Evolutionary conservation across 2,329 filamentous ascomycete genomes (phyloP).

Genomic region (Penicillium polonicum): DNA sequence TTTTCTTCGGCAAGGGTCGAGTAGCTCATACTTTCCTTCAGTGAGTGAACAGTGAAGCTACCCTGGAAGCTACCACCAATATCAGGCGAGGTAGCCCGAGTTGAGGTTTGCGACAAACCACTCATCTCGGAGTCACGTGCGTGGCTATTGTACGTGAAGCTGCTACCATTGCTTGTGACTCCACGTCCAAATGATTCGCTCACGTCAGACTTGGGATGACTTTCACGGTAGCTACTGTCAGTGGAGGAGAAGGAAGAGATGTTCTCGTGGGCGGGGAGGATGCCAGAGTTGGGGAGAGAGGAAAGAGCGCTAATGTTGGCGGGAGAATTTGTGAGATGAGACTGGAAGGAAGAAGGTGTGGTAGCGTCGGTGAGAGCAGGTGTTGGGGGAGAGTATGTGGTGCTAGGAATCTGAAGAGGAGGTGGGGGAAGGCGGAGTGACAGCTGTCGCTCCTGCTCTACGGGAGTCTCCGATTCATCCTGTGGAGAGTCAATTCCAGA

Average conservation of each 20-base stretch:
- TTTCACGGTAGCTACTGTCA: slow-evolving; percentile 38
- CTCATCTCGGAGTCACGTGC: slow-evolving; percentile 76
- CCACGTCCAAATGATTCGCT: slow-evolving; percentile 58
- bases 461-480: slow-evolving; percentile 17
- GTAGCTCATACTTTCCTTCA: slow-evolving; percentile 67
- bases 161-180: slow-evolving; percentile 73
- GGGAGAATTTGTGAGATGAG: slow-evolving; percentile 39
- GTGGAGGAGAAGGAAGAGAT: slow-evolving; percentile 30
- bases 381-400: slow-evolving; percentile 34
- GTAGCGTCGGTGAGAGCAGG: slow-evolving; percentile 39
- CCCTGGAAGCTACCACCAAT: slow-evolving; percentile 53
- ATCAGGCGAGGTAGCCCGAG: slow-evolving; percentile 84
- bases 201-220: slow-evolving; percentile 32
- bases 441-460: slow-evolving; percentile 28
- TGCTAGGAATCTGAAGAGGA: slow-evolving; percentile 46
- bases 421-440: slow-evolving; percentile 46
- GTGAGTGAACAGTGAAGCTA: slow-evolving; percentile 58
- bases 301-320: slow-evolving; percentile 29
- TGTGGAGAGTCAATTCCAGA: slow-evolving; percentile 19
- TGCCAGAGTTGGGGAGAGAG: slow-evolving; percentile 29
- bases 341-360: slow-evolving; percentile 45
- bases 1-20: slow-evolving; percentile 69
- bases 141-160: slow-evolving; percentile 72
- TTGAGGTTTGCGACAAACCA: slow-evolving; percentile 76
- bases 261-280: slow-evolving; percentile 30